Evolutionary conservation across 257 asterid genomes (phyloP), one percentile per base, ranked within the genome.

Genomic region (Capsicum baccatum): DNA sequence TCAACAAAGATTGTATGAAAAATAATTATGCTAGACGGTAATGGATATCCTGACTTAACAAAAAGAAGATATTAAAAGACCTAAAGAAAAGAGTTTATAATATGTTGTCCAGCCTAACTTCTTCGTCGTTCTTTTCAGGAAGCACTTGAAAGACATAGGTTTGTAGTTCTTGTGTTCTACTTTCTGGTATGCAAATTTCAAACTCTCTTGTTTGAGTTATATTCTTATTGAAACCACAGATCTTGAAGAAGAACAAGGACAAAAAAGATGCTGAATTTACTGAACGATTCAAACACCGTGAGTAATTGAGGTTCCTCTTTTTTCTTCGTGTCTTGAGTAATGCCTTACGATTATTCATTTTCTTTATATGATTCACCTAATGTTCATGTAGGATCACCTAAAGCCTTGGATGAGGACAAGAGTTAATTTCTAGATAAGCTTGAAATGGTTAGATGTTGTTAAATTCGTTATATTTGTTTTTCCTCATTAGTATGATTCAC

Each of bases 391-490:
- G 99, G 95, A 85, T 98, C 98, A 83, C 99, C 99, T 8, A 96
- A 96, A 91, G 97, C 99, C 71, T 88, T 96, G 91, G 99, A 96
- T 90, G 99, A 93, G 88, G 99, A 96, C 26, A 98, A 96, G 93
- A 91, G 95, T 0, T 97, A 96, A 89, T 96, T 96, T 91, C 98
- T 96, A 2, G 98, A 96, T 50, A 92, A 85, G 39, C 68, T 92
- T 82, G 98, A 96, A 81, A 86, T 67, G 94, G 99, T 94, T 89
- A 93, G 91, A 19, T 85, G 83, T 57, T 68, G 11, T 42, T 80
- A 64, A 48, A 3, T 3, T 74, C 44, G 50, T 74, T 74, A 74
- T 74, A 56, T 48, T 19, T 74, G 12, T 50, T 26, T 26, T 26
- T 26, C 33, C 33, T 26, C 33, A 1, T 26, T 26, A 26, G 33